phyloP scores from a whole-genome alignment of 2,329 filamentous ascomycete species.

The Talaromyces sp. region DNA sequence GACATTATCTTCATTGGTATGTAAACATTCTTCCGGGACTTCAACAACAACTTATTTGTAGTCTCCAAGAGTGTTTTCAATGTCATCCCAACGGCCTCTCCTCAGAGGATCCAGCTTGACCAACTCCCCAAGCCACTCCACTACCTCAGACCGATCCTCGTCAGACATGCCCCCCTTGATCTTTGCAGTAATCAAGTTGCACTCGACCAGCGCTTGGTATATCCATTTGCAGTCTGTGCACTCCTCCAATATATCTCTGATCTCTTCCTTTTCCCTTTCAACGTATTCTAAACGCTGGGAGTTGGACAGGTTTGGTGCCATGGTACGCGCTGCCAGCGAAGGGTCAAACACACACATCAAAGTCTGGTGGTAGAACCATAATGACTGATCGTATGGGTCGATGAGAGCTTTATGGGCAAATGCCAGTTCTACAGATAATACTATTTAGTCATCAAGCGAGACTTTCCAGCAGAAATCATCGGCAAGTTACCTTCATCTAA shows the following conservation, averaged over 20 bases:
- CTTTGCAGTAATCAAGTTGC: constrained; percentile 56
- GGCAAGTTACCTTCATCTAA: constrained; percentile 59
- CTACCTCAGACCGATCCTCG: constrained; percentile 44
- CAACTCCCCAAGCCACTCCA: constrained; percentile 60
- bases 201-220: constrained; percentile 78
- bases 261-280: constrained; percentile 64
- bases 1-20: background rate
- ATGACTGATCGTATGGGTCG: constrained; percentile 87
- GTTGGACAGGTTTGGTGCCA: constrained; percentile 59
- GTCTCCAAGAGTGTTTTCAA: constrained; percentile 47
- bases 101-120: constrained; percentile 69
- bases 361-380: constrained; percentile 96
- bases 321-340: constrained; percentile 47
- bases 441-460: background rate
- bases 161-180: constrained; percentile 43
- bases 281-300: constrained; percentile 63
- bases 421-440: constrained; percentile 57
- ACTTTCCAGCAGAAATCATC: background rate
- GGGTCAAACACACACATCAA: constrained; percentile 65
- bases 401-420: constrained; percentile 74
- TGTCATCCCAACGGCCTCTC: constrained; percentile 68
- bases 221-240: constrained; percentile 79
- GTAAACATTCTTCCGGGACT: background rate
- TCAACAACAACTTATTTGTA: background rate
- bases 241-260: constrained; percentile 61